Evolutionary conservation across 441 rosid genomes (phyloP).

Genomic region (Mallotus repandus): DNA sequence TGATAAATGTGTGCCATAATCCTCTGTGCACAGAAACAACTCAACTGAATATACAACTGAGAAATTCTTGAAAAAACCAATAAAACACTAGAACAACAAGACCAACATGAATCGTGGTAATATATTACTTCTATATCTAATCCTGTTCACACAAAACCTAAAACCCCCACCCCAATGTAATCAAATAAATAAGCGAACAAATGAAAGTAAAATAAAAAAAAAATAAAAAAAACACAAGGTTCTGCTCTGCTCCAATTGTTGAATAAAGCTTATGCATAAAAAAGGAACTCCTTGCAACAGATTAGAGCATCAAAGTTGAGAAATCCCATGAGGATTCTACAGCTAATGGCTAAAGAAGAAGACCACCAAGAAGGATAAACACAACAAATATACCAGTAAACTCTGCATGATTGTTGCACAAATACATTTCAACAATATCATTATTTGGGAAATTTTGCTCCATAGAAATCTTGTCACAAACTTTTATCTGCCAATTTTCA

Average conservation of each 20-base stretch:
- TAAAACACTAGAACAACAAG: neutral
- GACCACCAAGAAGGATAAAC: neutral
- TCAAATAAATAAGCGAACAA: neutral
- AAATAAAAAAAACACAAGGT: neutral
- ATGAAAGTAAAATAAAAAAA: neutral
- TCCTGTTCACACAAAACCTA: neutral
- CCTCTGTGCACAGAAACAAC: constrained; percentile 32
- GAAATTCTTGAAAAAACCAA: constrained; percentile 7
- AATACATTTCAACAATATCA: constrained; percentile 65
- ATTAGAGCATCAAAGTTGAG: neutral
- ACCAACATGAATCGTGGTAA: neutral
- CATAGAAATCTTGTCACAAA: constrained; percentile 58
- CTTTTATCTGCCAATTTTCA: constrained; percentile 63
- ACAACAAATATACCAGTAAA: constrained; percentile 37
- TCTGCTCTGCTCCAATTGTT: neutral
- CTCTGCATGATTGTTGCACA: constrained; percentile 44
- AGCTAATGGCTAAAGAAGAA: neutral
- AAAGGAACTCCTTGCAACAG: no score
- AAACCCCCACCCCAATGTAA: neutral
- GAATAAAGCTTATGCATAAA: neutral
- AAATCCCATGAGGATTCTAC: neutral
- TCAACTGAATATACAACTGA: constrained; percentile 6
- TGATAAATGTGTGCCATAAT: constrained; percentile 36
- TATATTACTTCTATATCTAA: neutral
- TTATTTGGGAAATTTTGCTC: constrained; percentile 63